phyloP scores from a whole-genome alignment of 2,329 filamentous ascomycete genomes.

The Colletotrichum theobromicola region DNA sequence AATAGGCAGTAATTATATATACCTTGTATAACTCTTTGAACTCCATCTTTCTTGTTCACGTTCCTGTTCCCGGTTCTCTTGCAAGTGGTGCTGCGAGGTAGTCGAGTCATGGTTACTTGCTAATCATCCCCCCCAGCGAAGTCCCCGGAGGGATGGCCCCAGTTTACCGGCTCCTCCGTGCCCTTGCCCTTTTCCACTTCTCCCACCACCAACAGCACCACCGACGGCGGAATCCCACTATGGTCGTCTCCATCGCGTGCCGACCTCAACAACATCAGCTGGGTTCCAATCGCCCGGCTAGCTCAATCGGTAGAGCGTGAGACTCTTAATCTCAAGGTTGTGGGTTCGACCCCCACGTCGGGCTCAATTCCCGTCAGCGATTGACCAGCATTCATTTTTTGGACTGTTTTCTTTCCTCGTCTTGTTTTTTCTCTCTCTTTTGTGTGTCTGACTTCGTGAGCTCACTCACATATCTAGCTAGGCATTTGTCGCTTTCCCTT shows the following conservation, averaged over 20 bases:
- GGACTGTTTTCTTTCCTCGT: background rate
- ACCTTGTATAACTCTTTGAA: background rate
- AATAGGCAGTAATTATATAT: slow-evolving; percentile 17
- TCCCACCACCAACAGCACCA: background rate
- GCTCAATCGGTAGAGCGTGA: slow-evolving; percentile 78
- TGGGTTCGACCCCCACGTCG: slow-evolving; percentile 50
- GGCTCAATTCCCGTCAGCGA: slow-evolving; percentile 22
- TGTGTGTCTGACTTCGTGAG: too few species aligned
- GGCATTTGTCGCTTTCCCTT: background rate
- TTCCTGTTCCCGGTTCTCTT: background rate
- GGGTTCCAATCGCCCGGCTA: slow-evolving; percentile 52
- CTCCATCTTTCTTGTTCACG: background rate
- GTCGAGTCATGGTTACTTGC: background rate
- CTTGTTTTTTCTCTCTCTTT: background rate
- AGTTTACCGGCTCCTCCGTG: background rate
- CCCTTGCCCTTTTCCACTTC: background rate
- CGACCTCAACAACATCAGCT: background rate
- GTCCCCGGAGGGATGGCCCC: background rate
- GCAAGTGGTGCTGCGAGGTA: background rate
- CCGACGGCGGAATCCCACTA: background rate
- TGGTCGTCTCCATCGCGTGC: background rate
- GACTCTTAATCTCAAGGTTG: slow-evolving; percentile 70
- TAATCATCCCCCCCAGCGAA: background rate
- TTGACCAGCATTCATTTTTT: background rate
- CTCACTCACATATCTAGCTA: too few species aligned